These are phyloP conservation scores for Tylopilus sp. DNA, from an alignment of 768 basidiomycete genomes.

Conservation along the genomic window DNA sequence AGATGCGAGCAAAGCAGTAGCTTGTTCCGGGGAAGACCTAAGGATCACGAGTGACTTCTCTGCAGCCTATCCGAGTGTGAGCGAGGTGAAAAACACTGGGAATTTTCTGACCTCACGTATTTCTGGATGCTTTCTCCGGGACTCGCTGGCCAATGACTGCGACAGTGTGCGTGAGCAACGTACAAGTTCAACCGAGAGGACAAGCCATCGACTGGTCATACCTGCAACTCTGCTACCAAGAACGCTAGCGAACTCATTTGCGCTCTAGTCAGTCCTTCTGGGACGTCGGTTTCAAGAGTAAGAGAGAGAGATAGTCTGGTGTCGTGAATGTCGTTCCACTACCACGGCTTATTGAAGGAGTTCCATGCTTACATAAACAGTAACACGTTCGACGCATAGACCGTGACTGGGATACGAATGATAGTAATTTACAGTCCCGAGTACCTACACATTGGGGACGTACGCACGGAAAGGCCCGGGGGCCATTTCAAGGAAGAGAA, in stretches of 20 bases:
- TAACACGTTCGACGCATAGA: too few species aligned
- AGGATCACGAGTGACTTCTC: constrained; percentile 84
- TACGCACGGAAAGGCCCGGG: too few species aligned
- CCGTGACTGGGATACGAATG: too few species aligned
- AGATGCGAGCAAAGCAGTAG: constrained; percentile 65
- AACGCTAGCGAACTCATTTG: constrained; percentile 67
- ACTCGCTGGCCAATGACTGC: constrained; percentile 85
- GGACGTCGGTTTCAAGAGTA: not conserved
- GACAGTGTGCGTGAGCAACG: constrained; percentile 2
- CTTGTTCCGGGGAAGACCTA: constrained; percentile 78
- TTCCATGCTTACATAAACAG: too few species aligned
- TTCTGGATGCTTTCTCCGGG: constrained; percentile 84
- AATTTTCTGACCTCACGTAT: constrained; percentile 77
- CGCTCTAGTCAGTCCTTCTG: not conserved
- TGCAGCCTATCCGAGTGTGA: constrained; percentile 54
- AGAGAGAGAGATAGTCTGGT: not conserved
- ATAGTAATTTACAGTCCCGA: too few species aligned
- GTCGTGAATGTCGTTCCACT: not conserved
- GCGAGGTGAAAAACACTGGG: not conserved
- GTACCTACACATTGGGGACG: too few species aligned
- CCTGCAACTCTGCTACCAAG: constrained; percentile 73
- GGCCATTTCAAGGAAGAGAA: too few species aligned
- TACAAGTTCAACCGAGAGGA: not conserved
- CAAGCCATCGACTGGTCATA: constrained; percentile 17
- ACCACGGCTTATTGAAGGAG: too few species aligned